These are phyloP conservation scores for Epichloe gansuensis DNA, from an alignment of 2,329 filamentous ascomycete species.

Conservation along the genomic window DNA sequence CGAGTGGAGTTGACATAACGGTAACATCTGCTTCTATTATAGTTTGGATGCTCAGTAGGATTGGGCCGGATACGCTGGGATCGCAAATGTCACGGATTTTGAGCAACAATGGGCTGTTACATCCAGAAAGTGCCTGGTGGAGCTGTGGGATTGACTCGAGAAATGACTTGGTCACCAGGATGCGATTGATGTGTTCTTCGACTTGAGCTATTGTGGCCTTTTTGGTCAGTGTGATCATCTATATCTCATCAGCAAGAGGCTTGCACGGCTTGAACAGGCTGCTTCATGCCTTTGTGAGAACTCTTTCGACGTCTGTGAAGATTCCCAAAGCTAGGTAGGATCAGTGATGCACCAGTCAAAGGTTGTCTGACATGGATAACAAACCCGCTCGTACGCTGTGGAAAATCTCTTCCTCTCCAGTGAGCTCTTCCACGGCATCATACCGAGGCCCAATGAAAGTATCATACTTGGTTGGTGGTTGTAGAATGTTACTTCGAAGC, in stretches of 20 bases:
- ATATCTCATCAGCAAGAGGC: neutral
- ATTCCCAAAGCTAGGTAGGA: slow-evolving; percentile 47
- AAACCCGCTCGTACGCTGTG: slow-evolving; percentile 57
- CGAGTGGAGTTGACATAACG: slow-evolving; percentile 67
- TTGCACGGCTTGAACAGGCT: neutral
- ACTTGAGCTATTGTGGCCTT: slow-evolving; percentile 54
- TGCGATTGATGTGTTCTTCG: slow-evolving; percentile 74
- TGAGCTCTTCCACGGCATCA: slow-evolving; percentile 73
- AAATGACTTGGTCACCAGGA: slow-evolving; percentile 79
- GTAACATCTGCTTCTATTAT: slow-evolving; percentile 72
- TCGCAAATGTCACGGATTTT: slow-evolving; percentile 60
- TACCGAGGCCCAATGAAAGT: slow-evolving; percentile 60
- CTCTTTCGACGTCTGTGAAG: slow-evolving; percentile 68
- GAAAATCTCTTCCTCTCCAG: slow-evolving; percentile 76
- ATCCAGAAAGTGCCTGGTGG: slow-evolving; percentile 53
- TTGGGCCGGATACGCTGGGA: slow-evolving; percentile 45
- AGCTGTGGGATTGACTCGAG: slow-evolving; percentile 55
- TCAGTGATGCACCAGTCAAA: neutral
- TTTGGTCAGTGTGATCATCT: slow-evolving; percentile 67
- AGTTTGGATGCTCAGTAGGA: slow-evolving; percentile 52
- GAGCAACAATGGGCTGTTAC: slow-evolving; percentile 50
- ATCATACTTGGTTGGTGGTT: slow-evolving; percentile 63
- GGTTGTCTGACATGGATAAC: neutral
- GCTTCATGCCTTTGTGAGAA: slow-evolving; percentile 54
- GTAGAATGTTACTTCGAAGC: slow-evolving; percentile 74